Evolutionary conservation across 371 early-diverging fungal species (phyloP), one percentile per base, ranked within the genome.

Genomic region (Funneliformis caledonium): DNA sequence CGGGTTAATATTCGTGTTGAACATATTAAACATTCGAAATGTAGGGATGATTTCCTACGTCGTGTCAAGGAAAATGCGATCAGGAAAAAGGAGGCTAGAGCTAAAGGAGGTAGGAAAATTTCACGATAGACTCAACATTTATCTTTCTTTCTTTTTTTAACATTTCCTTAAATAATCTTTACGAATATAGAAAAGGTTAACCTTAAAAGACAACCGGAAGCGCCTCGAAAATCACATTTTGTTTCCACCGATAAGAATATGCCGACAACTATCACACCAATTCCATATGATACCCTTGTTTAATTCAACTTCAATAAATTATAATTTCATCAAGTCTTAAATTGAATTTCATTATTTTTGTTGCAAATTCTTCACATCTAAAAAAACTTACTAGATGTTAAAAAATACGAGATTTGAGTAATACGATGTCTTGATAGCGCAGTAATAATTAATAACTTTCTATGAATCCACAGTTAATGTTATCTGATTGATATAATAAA

Each of bases 21-120:
- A 93, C 99, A 99, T 94, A 89, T 99, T 88, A 97, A 95, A 93
- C 98, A 97, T 96, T 98, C 98, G 90, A 98, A 97, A 93, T 99
- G 99, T 94, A 96, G 99, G 87, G 93, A 96, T 87, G 99, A 99
- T 85, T 98, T 98, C 92, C 91, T 98, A 90, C 93, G 93, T 82
- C 96, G 99, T 88, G 98, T 98, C 86, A 96, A 96, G 92, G 92
- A 94, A 85, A 98, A 98, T 91, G 94, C 94, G 56, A 90, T 91
- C 85, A 92, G 93, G 90, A 91, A 92, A 90, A 94, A 94, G 80
- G 96, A 86, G 80, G 87, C 87, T 84, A 86, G 86, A 85, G 81
- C 83, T 56, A 85, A 86, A 72, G 85, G 85, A 78, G 84, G 83
- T 85, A 19, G 16, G 56, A 56, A 52, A 56, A 7, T 19, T 26